A percentile compares a stretch with the other conserved stretches of the same genome.
Conservation (phyloP, 192 early-diverging fungal species). For the Dissophora globulifera region DNA sequence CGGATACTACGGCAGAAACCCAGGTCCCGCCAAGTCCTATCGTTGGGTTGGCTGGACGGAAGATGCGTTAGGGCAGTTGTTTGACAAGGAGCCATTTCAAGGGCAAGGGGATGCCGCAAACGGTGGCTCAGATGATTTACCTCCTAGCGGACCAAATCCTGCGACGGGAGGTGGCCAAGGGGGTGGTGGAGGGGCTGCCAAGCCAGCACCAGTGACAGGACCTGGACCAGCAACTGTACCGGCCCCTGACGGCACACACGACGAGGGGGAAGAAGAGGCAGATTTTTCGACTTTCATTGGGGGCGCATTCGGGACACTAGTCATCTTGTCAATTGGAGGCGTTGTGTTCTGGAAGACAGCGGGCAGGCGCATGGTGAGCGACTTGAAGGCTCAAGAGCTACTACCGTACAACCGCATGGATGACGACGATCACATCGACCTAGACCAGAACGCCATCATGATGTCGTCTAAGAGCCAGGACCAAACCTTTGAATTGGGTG, state of each 20-base stretch:
- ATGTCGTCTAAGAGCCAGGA: slow-evolving; percentile 24
- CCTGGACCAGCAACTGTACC: neutral
- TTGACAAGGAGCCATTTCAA: slow-evolving; percentile 13
- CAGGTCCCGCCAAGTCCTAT: slow-evolving; percentile 27
- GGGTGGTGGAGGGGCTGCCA: neutral
- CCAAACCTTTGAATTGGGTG: slow-evolving; percentile 28
- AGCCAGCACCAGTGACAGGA: neutral
- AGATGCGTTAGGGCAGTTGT: slow-evolving; percentile 12
- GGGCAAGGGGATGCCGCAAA: slow-evolving; percentile 22
- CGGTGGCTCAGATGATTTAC: slow-evolving; percentile 1
- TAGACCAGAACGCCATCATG: slow-evolving; percentile 3
- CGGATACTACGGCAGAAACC: slow-evolving; percentile 28
- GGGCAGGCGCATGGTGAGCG: slow-evolving; percentile 7
- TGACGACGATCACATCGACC: no score
- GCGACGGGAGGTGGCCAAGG: neutral
- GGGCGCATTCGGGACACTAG: slow-evolving; percentile 5
- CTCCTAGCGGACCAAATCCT: slow-evolving; percentile 5
- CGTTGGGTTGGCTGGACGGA: slow-evolving; percentile 49
- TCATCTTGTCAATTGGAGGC: slow-evolving; percentile 27
- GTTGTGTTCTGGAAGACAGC: slow-evolving; percentile 31
- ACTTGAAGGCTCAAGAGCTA: slow-evolving; percentile 4
- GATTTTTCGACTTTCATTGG: slow-evolving; percentile 37
- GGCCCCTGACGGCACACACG: neutral
- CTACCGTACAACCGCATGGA: slow-evolving; percentile 29
- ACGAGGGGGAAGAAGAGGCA: neutral